Base-by-base conservation (phyloP, 1,284 basidiomycete species). In the Irpex sp. region DNA sequence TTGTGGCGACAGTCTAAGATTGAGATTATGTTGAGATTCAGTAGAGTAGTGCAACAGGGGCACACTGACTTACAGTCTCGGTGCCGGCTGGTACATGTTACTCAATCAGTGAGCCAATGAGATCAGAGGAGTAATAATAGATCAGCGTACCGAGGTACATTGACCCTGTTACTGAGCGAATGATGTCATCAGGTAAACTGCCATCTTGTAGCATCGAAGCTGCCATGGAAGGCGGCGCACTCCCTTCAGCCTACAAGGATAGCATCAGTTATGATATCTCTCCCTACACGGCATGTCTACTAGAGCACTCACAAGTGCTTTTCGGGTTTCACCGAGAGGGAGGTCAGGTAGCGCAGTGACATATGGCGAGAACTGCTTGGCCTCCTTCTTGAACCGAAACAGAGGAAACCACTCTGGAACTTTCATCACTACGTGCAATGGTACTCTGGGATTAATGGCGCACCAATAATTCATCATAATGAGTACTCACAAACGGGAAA, bases 401-500 rank as follows among this genome's bases (percentile, higher is more conserved):
- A 49, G 22, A 24, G 65, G 54, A 67, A 43, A 18, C 32, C 49
- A 54, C 49, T 54, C 49, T 54, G 49, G 49, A 54, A 54, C 15
- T n/a, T 54, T 54, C 49, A 54, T 15, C 49, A 54, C 49, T 54
- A 13, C 49, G 49, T 54, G 49, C 49, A 15, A 13, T 54, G 49
- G 15, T 15, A 38, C 32, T 54, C n/a, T 15, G 49, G 18, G 15
- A 54, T 54, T 13, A n/a, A 54, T 54, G 49, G n/a, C n/a, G 18
- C 32, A 62, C n/a, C 32, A 20, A 64, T 70, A 73, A 63, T 70
- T n/a, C 10, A n/a, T 58, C 20, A n/a, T 58, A 32, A 32, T 27
- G 10, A 20, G 4, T 15, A 72, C 78, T 54, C 65, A 79, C 78
- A 60, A n/a, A 76, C 49, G 1, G 78, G 78, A 10, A 79, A 54